Percentiles rank a stretch among this genome's conserved stretches.
phyloP scores from a whole-genome alignment of 495 filamentous ascomycete genomes.

The Aspergillus bridgeri region DNA sequence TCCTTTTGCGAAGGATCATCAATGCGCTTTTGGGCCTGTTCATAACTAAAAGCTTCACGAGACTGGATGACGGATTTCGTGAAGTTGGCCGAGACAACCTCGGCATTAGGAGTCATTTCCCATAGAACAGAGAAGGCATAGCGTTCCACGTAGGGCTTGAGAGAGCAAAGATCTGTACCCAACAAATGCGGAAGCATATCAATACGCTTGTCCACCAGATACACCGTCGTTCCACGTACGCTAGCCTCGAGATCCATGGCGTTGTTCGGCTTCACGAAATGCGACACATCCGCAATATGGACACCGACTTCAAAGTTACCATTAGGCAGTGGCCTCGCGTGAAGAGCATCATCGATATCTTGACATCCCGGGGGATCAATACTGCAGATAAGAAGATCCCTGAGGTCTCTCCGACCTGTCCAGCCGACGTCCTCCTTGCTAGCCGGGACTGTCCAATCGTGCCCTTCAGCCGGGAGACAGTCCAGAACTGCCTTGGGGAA shows the following conservation, averaged over 20 bases:
- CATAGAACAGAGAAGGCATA: conserved; percentile 94
- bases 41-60: conserved; percentile 97
- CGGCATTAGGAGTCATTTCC: conserved; percentile 83
- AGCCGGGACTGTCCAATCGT: conserved; percentile 86
- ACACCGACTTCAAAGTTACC: conserved; percentile 96
- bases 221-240: conserved; percentile 91
- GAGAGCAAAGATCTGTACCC: conserved; percentile 91
- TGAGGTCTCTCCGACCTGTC: conserved; percentile 76
- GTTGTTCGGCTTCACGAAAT: conserved; percentile 96
- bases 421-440: conserved; percentile 77
- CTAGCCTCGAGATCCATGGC: conserved; percentile 95
- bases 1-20: conserved; percentile 83
- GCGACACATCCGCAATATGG: conserved; percentile 98
- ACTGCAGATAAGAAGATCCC: conserved; percentile 87
- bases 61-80: conserved; percentile 98
- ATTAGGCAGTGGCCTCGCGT: conserved; percentile 79
- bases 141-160: conserved; percentile 96
- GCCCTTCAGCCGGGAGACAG: conserved; percentile 86
- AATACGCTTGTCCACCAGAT: conserved; percentile 97
- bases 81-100: conserved; percentile 77
- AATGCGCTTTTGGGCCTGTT: conserved; percentile 88
- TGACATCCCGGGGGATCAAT: conserved; percentile 96
- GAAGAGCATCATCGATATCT: conserved; percentile 96
- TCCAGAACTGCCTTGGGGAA: conserved; percentile 94
- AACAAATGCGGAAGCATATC: conserved; percentile 97